Conservation (phyloP, 169 alveolate genomes). For the Eimeria sp. region DNA sequence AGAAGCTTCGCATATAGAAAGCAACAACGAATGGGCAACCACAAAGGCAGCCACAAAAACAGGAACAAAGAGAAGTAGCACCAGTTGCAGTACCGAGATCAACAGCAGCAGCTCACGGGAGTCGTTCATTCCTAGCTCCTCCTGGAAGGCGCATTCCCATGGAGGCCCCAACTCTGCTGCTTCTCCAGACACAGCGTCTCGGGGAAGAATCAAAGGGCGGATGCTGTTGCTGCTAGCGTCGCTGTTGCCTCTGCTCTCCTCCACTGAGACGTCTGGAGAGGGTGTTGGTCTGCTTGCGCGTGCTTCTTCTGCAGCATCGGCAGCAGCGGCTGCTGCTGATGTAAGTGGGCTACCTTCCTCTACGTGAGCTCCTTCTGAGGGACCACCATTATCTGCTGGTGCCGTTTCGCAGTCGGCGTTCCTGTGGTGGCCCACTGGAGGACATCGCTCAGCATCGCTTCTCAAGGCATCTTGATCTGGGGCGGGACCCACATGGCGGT, state of each 20-base stretch:
- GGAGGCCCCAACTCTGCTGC: conserved; percentile 35
- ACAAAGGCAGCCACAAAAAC: neutral
- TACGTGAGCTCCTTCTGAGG: neutral
- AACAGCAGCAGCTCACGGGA: conserved; percentile 12
- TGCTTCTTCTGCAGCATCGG: neutral
- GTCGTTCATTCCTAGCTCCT: conserved; percentile 62
- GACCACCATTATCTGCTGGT: neutral
- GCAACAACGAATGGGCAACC: neutral
- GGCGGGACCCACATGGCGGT: conserved; percentile 36
- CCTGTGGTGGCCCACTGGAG: conserved; percentile 35
- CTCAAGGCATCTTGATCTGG: conserved; percentile 52
- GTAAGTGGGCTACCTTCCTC: neutral
- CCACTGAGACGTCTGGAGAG: neutral
- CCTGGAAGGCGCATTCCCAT: conserved; percentile 66
- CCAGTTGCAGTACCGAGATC: neutral
- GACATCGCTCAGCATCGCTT: conserved; percentile 61
- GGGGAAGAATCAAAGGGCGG: no score
- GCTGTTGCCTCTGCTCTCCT: conserved; percentile 12
- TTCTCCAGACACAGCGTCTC: neutral
- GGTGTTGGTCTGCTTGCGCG: neutral
- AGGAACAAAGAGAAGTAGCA: neutral
- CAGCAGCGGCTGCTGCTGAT: conserved; percentile 23
- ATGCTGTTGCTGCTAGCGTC: neutral
- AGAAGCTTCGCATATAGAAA: neutral
- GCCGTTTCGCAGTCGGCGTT: conserved; percentile 32